Percentiles rank a stretch among this genome's conserved stretches.
phyloP scores from a whole-genome alignment of 306 rosid species.

The Acacia acuminata region DNA sequence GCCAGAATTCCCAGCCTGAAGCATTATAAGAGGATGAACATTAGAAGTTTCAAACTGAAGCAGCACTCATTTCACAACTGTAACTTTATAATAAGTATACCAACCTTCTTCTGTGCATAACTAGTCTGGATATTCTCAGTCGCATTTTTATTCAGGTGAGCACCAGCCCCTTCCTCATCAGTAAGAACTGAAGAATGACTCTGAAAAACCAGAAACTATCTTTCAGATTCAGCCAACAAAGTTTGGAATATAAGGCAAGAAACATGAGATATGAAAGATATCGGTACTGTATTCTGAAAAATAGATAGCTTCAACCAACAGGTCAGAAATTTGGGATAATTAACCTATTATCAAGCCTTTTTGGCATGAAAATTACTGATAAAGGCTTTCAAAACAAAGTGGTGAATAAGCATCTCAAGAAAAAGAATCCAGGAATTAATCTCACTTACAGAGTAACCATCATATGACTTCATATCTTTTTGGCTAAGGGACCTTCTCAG shows the following conservation, averaged over 20 bases:
- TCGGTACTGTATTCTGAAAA: not conserved
- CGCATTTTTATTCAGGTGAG: conserved; percentile 50
- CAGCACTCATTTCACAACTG: conserved; percentile 20
- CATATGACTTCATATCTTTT: conserved; percentile 71
- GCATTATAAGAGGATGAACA: conserved; percentile 30
- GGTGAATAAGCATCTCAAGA: conserved; percentile 5
- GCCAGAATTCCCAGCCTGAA: conserved; percentile 62
- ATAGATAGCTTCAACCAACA: conserved; percentile 10
- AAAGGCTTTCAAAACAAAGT: conserved; percentile 12
- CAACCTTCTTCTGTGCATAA: conserved; percentile 70
- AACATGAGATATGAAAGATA: conserved; percentile 10
- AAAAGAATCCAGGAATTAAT: conserved; percentile 9
- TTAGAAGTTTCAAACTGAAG: conserved; percentile 29
- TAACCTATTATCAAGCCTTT: not conserved
- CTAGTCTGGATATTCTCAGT: conserved; percentile 52
- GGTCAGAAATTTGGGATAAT: not conserved
- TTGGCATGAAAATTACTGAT: not conserved
- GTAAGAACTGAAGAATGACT: conserved; percentile 95
- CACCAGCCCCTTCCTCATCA: conserved; percentile 86
- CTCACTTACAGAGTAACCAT: conserved; percentile 86
- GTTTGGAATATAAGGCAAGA: conserved; percentile 7
- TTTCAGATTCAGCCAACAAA: not conserved
- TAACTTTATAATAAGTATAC: conserved; percentile 6
- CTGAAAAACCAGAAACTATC: conserved; percentile 53
- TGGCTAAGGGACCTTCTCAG: conserved; percentile 79